Percentiles rank a stretch among this genome's conserved stretches.
Evolutionary conservation across 306 rosid species (phyloP).

Genomic region (Adenanthera pavonina): DNA sequence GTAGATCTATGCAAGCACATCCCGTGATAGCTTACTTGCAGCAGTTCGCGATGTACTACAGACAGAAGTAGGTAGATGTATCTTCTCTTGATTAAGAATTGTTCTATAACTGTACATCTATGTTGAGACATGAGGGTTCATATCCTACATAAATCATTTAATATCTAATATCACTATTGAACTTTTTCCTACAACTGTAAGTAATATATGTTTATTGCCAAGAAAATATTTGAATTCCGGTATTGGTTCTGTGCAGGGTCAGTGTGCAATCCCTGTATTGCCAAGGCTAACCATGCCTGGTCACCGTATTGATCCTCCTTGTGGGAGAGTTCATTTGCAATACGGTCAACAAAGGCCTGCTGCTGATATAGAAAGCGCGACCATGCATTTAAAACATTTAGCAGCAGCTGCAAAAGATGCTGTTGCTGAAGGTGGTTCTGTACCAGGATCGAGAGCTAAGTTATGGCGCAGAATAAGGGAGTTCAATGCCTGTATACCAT

Average conservation of each 20-base stretch:
- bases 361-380: constrained; percentile 79
- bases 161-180: constrained; percentile 12
- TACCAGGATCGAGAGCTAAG: constrained; percentile 99
- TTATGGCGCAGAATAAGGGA: constrained; percentile 99
- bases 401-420: constrained; percentile 98
- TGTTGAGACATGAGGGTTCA: constrained; percentile 7
- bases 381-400: constrained; percentile 90
- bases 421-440: constrained; percentile 98
- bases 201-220: constrained; percentile 28
- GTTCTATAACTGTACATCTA: constrained; percentile 37
- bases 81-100: constrained; percentile 45
- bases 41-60: constrained; percentile 93
- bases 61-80: constrained; percentile 92
- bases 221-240: constrained; percentile 49
- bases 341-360: constrained; percentile 63
- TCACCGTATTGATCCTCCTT: constrained; percentile 95
- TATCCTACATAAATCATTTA: constrained; percentile 17
- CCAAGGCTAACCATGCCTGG: constrained; percentile 99
- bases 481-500: constrained; percentile 95
- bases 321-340: constrained; percentile 89
- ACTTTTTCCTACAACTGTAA: constrained; percentile 22
- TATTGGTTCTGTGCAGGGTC: constrained; percentile 66
- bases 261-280: constrained; percentile 86
- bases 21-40: constrained; percentile 95
- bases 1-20: constrained; percentile 98